Conservation (phyloP, 2,329 filamentous ascomycete species). For the Onygenales sp. region DNA sequence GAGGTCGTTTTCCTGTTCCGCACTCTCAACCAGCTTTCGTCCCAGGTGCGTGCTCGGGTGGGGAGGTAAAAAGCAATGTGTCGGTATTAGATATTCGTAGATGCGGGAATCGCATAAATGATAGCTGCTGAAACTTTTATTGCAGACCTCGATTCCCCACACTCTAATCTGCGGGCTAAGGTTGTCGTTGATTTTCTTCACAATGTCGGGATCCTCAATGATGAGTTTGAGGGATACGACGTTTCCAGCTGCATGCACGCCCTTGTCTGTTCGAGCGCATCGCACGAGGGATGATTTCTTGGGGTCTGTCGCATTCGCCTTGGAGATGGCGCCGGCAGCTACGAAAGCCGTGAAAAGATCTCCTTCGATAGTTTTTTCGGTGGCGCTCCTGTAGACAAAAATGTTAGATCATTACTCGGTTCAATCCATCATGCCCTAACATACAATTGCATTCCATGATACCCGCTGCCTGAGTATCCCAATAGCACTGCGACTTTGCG, state of each 20-base stretch:
- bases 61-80: slow-evolving; percentile 83
- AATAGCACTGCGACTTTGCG: slow-evolving; percentile 93
- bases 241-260: slow-evolving; percentile 91
- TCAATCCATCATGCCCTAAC: slow-evolving; percentile 6
- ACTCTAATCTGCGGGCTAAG: slow-evolving; percentile 83
- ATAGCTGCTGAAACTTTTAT: slow-evolving; percentile 88
- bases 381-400: slow-evolving; percentile 30
- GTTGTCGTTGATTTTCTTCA: slow-evolving; percentile 81
- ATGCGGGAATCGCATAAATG: slow-evolving; percentile 88
- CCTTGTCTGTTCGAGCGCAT: slow-evolving; percentile 94
- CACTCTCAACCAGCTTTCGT: slow-evolving; percentile 68
- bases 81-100: slow-evolving; percentile 96
- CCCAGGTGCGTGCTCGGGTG: slow-evolving; percentile 82
- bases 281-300: slow-evolving; percentile 92
- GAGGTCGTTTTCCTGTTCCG: slow-evolving; percentile 61
- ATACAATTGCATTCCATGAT: slow-evolving; percentile 89
- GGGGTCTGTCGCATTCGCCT: slow-evolving; percentile 91
- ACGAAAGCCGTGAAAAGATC: slow-evolving; percentile 91
- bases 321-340: slow-evolving; percentile 83
- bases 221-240: slow-evolving; percentile 94
- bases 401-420: slow-evolving; percentile 1
- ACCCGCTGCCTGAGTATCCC: slow-evolving; percentile 91
- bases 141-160: slow-evolving; percentile 87
- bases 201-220: slow-evolving; percentile 77
- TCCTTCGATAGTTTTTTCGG: slow-evolving; percentile 89